Percentiles rank a stretch among this genome's conserved stretches.
Conservation (phyloP, 441 rosid genomes). For the Populus trichocarpa region DNA sequence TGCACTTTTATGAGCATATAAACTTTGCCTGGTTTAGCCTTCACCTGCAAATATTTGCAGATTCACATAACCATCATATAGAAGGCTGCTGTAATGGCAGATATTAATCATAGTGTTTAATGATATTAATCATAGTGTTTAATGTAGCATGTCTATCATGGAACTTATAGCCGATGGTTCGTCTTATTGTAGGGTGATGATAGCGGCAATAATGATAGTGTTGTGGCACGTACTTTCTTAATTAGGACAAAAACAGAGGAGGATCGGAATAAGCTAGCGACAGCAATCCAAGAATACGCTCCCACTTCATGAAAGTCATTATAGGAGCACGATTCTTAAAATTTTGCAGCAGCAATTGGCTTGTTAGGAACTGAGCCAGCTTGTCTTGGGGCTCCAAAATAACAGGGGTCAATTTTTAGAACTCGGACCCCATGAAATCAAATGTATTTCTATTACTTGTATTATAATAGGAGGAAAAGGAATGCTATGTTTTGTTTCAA, state of each 20-base stretch:
- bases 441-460: constrained; percentile 23
- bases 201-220: constrained; percentile 38
- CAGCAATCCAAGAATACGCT: constrained; percentile 77
- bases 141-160: not conserved
- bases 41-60: not conserved
- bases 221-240: constrained; percentile 69
- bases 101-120: not conserved
- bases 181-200: constrained; percentile 50
- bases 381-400: constrained; percentile 12
- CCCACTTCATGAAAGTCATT: constrained; percentile 49
- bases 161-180: not conserved
- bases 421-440: constrained; percentile 10
- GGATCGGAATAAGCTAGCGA: constrained; percentile 68
- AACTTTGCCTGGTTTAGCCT: not conserved
- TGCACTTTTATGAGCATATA: not conserved
- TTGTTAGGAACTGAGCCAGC: constrained; percentile 15
- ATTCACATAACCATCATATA: not conserved
- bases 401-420: constrained; percentile 18
- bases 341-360: constrained; percentile 25
- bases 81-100: not conserved
- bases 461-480: constrained; percentile 16
- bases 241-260: constrained; percentile 71
- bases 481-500: not conserved
- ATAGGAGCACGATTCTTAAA: constrained; percentile 1
- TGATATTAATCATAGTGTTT: not conserved